Base-by-base conservation (phyloP, 768 basidiomycete species). In the Leucogyrophana mollusca region DNA sequence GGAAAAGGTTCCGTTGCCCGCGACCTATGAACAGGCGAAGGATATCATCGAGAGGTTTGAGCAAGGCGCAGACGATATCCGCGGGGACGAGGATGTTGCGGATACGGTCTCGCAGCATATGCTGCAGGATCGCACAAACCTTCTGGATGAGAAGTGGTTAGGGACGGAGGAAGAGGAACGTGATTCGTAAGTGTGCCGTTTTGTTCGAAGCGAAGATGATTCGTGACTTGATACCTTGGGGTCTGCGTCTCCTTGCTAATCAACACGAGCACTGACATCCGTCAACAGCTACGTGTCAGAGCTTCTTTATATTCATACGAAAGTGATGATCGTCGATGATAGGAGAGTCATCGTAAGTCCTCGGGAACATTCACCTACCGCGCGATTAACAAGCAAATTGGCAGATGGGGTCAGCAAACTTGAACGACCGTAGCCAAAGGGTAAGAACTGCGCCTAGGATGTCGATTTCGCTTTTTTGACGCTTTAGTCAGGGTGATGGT, bases 281-380 rank as follows among this genome's bases (percentile, higher is more conserved):
- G 45, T 34, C 9, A n/a, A 21, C 51, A 87, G 87, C 43, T 91
- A 90, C 65, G 80, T 90, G 16, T 82, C 85, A n/a, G 86, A 90
- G 66, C 51, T 87, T 55, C 66, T 87, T 17, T 92, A 92, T 56
- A 91, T 93, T 48, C 90, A 93, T 61, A 82, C 80, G 18, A 93
- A 93, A 71, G 62, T 95, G 20, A 95, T 96, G 94, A 90, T 95
- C 43, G 90, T 96, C 27, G 94, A 96, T 58, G 94, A 97, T 60
- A 76, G 81, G 24, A 76, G 85, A 27, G 93, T 96, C 36, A 91
- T 98, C 53, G 90, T 91, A 55, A 42, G 88, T 75, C 1, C 21
- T 16, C 17, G 22, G 9, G 38, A 33, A 5, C 16, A 14, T 30
- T 13, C 4, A 33, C 18, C 14, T 34, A 48, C 16, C 43, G 27